A percentile compares a stretch with the other conserved stretches of the same genome.
Evolutionary conservation across 2,329 filamentous ascomycete species (phyloP).

Genomic region (Pseudogymnoascus destructans): DNA sequence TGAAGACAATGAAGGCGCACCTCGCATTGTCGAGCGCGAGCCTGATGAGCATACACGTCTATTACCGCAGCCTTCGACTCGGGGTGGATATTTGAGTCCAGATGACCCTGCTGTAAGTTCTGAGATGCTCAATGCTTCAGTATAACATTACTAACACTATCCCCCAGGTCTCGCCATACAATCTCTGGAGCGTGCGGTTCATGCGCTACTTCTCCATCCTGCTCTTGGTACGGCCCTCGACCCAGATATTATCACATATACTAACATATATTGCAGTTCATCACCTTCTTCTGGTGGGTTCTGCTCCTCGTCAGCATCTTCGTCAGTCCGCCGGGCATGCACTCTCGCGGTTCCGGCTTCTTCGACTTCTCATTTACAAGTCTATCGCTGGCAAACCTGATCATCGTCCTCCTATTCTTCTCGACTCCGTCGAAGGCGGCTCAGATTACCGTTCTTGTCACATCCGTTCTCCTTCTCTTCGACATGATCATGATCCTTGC

Average conservation of each 20-base stretch:
- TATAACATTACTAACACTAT: slow-evolving; percentile 16
- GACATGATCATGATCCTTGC: slow-evolving; percentile 69
- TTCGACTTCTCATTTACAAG: slow-evolving; percentile 76
- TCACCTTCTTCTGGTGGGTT: slow-evolving; percentile 87
- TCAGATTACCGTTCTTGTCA: slow-evolving; percentile 56
- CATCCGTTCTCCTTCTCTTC: slow-evolving; percentile 54
- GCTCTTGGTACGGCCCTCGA: slow-evolving; percentile 37
- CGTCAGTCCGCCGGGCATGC: slow-evolving; percentile 75
- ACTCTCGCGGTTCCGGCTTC: slow-evolving; percentile 84
- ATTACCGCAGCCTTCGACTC: slow-evolving; percentile 16
- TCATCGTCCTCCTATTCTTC: slow-evolving; percentile 77
- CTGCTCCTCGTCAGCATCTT: slow-evolving; percentile 81
- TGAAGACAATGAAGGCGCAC: slow-evolving; percentile 15
- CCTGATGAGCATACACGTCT: slow-evolving; percentile 42
- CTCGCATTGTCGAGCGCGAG: slow-evolving; percentile 27
- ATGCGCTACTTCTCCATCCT: slow-evolving; percentile 65
- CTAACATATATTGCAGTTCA: slow-evolving; percentile 23
- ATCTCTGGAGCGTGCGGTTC: slow-evolving; percentile 79
- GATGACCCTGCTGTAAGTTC: slow-evolving; percentile 64
- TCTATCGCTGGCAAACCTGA: slow-evolving; percentile 60
- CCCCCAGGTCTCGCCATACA: slow-evolving; percentile 66
- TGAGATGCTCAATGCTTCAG: background rate
- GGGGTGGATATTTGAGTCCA: slow-evolving; percentile 50
- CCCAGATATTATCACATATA: background rate
- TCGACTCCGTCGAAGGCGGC: slow-evolving; percentile 67